Percentiles rank a stretch among this genome's conserved stretches.
phyloP scores from a whole-genome alignment of 768 basidiomycete genomes.

The Tulasnella sp. region DNA sequence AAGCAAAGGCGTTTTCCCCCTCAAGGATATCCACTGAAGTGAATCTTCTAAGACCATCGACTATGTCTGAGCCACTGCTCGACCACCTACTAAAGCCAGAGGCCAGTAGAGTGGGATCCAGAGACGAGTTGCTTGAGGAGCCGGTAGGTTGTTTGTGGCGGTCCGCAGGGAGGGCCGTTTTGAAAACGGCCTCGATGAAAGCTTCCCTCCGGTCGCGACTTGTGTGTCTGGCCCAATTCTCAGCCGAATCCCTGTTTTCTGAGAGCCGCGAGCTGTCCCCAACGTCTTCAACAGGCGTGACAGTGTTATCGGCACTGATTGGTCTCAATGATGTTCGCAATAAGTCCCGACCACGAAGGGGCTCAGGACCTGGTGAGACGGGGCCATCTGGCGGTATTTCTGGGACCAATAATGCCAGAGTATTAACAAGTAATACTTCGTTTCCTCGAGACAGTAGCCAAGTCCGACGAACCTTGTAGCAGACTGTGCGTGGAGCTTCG shows the following conservation, averaged over 20 bases:
- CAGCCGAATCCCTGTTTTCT: not conserved
- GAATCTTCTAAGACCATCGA: conserved; percentile 76
- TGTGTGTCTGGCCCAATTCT: not conserved
- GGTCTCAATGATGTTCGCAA: not conserved
- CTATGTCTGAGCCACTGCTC: conserved; percentile 8
- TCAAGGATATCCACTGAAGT: conserved; percentile 90
- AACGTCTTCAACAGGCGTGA: not conserved
- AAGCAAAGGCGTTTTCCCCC: conserved; percentile 91
- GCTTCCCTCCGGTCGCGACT: not conserved
- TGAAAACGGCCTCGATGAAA: not conserved
- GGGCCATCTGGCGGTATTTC: not conserved
- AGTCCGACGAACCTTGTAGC: not conserved
- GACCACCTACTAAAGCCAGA: not conserved
- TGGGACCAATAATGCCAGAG: not conserved
- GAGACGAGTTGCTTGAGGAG: conserved; percentile 21
- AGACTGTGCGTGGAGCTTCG: not conserved
- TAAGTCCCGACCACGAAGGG: not conserved
- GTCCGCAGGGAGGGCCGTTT: not conserved
- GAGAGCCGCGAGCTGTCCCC: not conserved
- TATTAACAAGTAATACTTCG: not conserved
- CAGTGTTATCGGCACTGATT: not conserved
- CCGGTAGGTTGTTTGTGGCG: not conserved
- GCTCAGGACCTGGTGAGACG: not conserved
- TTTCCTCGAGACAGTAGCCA: not conserved
- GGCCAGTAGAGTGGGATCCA: not conserved